phyloP scores from a whole-genome alignment of 192 early-diverging fungal species.

The Backusella westeae region DNA sequence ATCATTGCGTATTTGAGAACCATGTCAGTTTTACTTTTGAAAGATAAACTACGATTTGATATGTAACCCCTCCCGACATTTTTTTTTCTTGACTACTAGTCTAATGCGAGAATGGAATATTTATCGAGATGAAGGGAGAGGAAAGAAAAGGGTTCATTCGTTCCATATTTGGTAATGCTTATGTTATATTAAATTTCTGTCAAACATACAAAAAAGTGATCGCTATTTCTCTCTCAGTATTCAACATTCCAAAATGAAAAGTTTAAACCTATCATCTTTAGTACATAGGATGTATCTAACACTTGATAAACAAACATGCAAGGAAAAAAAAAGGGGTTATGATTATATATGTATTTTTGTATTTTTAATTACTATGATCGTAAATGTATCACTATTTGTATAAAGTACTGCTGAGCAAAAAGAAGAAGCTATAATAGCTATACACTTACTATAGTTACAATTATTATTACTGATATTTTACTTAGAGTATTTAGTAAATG shows the following conservation, averaged over 20 bases:
- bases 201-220: not conserved
- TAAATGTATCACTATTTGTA: not conserved
- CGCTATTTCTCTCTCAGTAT: not conserved
- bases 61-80: not conserved
- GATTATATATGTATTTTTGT: not conserved
- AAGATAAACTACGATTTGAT: not conserved
- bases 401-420: not conserved
- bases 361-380: not conserved
- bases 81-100: not conserved
- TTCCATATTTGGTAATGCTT: not conserved
- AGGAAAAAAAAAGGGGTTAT: not conserved
- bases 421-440: not conserved
- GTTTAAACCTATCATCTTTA: not conserved
- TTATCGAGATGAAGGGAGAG: not conserved
- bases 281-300: not conserved
- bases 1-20: not conserved
- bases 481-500: not conserved
- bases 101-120: not conserved
- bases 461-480: not conserved
- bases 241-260: not conserved
- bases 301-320: not conserved
- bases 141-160: not conserved
- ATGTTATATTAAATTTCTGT: not conserved
- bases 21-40: not conserved
- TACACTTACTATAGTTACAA: not conserved